Conservation (phyloP, 2,329 filamentous ascomycete species). For the Scedosporium apiospermum region DNA sequence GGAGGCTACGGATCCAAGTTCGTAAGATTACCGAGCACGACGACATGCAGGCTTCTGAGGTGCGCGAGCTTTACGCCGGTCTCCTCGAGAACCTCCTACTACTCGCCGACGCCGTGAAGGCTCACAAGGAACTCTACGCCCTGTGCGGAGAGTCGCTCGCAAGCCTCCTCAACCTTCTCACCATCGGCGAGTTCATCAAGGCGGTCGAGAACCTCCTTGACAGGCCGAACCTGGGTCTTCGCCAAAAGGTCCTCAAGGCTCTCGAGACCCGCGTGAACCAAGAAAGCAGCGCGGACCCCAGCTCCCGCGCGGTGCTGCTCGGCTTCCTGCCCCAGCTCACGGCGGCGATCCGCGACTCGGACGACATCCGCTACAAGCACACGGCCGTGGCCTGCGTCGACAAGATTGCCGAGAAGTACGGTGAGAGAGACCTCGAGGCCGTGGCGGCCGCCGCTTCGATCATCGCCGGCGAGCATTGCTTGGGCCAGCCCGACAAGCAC, state of each 20-base stretch:
- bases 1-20: constrained; percentile 46
- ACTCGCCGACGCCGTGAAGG: constrained; percentile 56
- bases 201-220: constrained; percentile 75
- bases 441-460: constrained; percentile 67
- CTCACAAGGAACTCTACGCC: constrained; percentile 43
- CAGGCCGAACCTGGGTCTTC: constrained; percentile 63
- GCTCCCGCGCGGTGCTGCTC: constrained; percentile 62
- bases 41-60: constrained; percentile 56
- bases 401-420: constrained; percentile 89
- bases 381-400: constrained; percentile 85
- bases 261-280: constrained; percentile 71
- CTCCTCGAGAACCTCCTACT: constrained; percentile 57
- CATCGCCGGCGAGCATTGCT: constrained; percentile 65
- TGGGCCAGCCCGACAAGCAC: constrained; percentile 63
- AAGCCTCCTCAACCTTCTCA: constrained; percentile 73
- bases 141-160: constrained; percentile 63
- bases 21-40: constrained; percentile 47
- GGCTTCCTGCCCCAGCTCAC: constrained; percentile 73
- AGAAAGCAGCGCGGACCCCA: constrained; percentile 58
- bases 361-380: constrained; percentile 68
- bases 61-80: constrained; percentile 58
- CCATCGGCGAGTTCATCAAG: constrained; percentile 81
- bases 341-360: constrained; percentile 62
- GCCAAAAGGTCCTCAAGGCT: constrained; percentile 70
- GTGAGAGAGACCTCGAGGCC: constrained; percentile 75